Base-by-base conservation (phyloP, 257 asterid genomes). In the Handroanthus guayacan region DNA sequence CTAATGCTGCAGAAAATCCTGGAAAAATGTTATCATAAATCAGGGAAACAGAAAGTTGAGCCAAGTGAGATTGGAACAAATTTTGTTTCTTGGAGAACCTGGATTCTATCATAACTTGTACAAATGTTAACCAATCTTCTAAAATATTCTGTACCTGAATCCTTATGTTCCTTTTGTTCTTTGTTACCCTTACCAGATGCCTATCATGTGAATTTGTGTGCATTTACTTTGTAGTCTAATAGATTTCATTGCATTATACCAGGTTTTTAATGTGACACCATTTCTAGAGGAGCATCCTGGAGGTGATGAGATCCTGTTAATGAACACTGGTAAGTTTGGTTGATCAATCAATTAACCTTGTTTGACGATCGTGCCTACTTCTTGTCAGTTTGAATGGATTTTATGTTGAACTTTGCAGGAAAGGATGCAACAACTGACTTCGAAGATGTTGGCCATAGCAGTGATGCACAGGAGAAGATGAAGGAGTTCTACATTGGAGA, bases 221-320 rank as follows among this genome's bases (percentile, higher is more conserved):
- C 9, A 43, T 17, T 71, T 43, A 4, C 37, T 12, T 43, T 13
- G 62, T 10, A 43, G 65, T 11, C 62, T 61, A 16, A 71, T 72
- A 41, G n/a, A 60, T 39, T 71, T 18, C 71, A 48, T 69, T 9
- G 41, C 52, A 47, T 47, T 47, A 47, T 64, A 41, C 77, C 78
- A 87, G 95, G 95, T 87, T 52, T 91, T 89, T 36, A 82, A 91
- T 17, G 89, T 91, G 56, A 67, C 92, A 0, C 67, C 85, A 14
- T 91, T 84, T 83, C 77, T 89, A 25, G 91, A 84, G 54, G 95
- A 91, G 65, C 97, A 91, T 80, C 97, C 95, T 0, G 97, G 97
- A 6, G 97, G 97, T 3, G 95, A 89, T 64, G 18, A 52, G 0
- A 87, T 85, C 71, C 47, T 91, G 66, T 48, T 87, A 34, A 68